Conservation (phyloP, 306 rosid species). For the Gleditsia sinensis region DNA sequence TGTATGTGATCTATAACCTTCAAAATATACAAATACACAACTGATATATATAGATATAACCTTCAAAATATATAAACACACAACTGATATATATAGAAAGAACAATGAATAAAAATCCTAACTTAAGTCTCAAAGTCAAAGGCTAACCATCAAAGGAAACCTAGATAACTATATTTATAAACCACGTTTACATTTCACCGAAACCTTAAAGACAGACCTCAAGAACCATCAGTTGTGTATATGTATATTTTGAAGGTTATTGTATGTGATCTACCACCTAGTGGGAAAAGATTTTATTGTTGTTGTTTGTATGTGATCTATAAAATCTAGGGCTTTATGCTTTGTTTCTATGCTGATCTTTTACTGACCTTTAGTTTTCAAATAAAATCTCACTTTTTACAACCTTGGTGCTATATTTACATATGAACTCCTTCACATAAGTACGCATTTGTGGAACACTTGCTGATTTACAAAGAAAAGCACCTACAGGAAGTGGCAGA, state of each 20-base stretch:
- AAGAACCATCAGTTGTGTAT: background rate
- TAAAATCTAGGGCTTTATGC: background rate
- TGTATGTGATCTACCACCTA: too few species aligned
- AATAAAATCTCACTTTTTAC: background rate
- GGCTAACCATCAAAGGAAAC: background rate
- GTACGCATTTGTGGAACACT: conserved; percentile 2
- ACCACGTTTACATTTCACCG: background rate
- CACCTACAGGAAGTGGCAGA: conserved; percentile 67
- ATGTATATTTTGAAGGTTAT: background rate
- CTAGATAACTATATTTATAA: background rate
- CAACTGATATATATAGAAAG: background rate
- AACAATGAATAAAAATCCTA: conserved; percentile 1
- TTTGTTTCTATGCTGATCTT: background rate
- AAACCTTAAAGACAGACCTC: conserved; percentile 1
- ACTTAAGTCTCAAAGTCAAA: conserved; percentile 2
- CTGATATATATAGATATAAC: background rate
- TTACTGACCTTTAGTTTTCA: conserved; percentile 3
- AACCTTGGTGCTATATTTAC: background rate
- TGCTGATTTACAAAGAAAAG: conserved; percentile 11
- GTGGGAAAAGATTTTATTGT: too few species aligned
- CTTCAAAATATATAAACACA: background rate
- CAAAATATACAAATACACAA: background rate
- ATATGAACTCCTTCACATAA: background rate
- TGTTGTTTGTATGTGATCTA: conserved; percentile 20
- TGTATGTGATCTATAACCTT: too few species aligned